A percentile compares a stretch with the other conserved stretches of the same genome.
Evolutionary conservation across 306 rosid genomes (phyloP).

Genomic region (Citrullus mucosospermus): DNA sequence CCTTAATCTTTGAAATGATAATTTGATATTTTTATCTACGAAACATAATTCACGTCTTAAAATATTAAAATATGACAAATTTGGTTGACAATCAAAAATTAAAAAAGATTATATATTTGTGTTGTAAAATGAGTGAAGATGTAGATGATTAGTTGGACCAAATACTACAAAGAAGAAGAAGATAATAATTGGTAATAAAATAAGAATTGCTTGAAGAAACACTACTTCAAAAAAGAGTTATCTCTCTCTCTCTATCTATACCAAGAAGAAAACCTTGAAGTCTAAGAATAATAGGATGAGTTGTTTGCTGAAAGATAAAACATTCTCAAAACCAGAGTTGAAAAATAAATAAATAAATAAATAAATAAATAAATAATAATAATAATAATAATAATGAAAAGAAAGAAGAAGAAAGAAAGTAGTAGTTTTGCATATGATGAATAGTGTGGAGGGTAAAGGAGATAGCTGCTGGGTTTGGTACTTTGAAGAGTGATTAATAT

Average conservation of each 20-base stretch:
- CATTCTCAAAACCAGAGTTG: background rate
- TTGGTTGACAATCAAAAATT: too few species aligned
- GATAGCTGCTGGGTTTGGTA: background rate
- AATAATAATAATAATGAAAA: background rate
- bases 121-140: background rate
- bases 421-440: background rate
- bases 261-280: background rate
- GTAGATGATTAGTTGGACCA: too few species aligned
- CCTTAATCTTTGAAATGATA: too few species aligned
- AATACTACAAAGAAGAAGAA: background rate
- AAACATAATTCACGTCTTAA: too few species aligned
- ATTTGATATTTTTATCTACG: too few species aligned
- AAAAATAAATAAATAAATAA: background rate
- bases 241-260: background rate
- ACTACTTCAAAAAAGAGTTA: background rate
- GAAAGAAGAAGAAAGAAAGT: background rate
- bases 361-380: too few species aligned
- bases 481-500: background rate
- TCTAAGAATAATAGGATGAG: background rate
- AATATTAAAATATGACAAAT: too few species aligned
- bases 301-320: conserved; percentile 5
- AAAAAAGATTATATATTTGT: too few species aligned
- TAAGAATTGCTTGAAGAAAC: background rate
- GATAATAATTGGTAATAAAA: background rate
- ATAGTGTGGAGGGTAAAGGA: background rate